Evolutionary conservation across 345 rosid genomes (phyloP).

Genomic region (Citrus mangshanensis): DNA sequence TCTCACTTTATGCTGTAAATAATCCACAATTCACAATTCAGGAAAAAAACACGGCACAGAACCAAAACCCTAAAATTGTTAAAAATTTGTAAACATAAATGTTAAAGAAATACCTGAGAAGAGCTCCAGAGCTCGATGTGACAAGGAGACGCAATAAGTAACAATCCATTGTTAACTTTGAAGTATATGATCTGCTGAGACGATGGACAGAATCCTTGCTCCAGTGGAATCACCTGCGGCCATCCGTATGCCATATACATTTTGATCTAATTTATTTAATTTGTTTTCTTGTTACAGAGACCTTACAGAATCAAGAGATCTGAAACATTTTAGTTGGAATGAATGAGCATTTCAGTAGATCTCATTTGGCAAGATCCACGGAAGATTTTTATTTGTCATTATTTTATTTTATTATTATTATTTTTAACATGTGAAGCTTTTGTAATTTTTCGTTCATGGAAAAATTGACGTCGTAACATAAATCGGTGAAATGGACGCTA

Average conservation of each 20-base stretch:
- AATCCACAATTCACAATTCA: not conserved
- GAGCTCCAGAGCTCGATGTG: constrained; percentile 92
- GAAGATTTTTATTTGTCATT: not conserved
- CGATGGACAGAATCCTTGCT: constrained; percentile 58
- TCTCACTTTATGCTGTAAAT: constrained; percentile 75
- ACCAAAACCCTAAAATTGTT: constrained; percentile 14
- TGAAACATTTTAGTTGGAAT: constrained; percentile 13
- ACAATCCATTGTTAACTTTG: constrained; percentile 55
- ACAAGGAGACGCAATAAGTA: constrained; percentile 77
- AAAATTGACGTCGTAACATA: constrained; percentile 1
- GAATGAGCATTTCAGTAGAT: constrained; percentile 2
- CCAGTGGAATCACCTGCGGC: constrained; percentile 95
- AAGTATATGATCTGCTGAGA: constrained; percentile 73
- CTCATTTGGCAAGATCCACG: constrained; percentile 3
- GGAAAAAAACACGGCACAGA: constrained; percentile 3
- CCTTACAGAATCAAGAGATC: constrained; percentile 25
- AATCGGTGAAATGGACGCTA: not conserved
- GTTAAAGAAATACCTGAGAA: constrained; percentile 49
- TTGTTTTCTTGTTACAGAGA: constrained; percentile 20
- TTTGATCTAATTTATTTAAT: constrained; percentile 20
- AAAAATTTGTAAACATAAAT: not conserved
- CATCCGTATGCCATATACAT: constrained; percentile 99
- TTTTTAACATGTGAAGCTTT: not conserved
- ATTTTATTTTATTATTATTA: not conserved
- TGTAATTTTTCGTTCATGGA: not conserved